These are phyloP conservation scores for Wallemia mellicola DNA, from an alignment of 1,284 basidiomycete species.

Conservation along the genomic window DNA sequence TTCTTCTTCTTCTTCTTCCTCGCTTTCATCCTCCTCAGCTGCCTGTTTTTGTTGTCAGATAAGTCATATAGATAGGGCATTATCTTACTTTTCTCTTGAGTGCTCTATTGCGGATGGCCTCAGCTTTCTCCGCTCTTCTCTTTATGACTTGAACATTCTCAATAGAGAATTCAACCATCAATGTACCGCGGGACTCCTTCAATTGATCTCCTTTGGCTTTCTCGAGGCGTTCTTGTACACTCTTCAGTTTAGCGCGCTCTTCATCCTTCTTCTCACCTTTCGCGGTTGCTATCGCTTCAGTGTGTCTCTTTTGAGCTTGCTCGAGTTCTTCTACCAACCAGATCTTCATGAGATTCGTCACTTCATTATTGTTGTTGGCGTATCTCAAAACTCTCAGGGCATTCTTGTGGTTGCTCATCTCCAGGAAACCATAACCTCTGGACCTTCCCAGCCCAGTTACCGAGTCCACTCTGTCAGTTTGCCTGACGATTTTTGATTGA, in stretches of 20 bases:
- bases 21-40: background rate
- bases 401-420: slow-evolving; percentile 60
- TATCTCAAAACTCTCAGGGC: slow-evolving; percentile 71
- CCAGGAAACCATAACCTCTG: slow-evolving; percentile 86
- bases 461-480: slow-evolving; percentile 56
- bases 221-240: slow-evolving; percentile 8
- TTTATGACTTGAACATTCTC: slow-evolving; percentile 72
- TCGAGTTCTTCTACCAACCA: slow-evolving; percentile 63
- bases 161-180: slow-evolving; percentile 74
- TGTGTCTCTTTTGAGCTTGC: slow-evolving; percentile 29
- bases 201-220: slow-evolving; percentile 20
- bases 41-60: no score
- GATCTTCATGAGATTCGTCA: slow-evolving; percentile 30
- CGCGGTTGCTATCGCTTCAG: slow-evolving; percentile 19
- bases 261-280: slow-evolving; percentile 7
- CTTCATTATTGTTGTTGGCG: slow-evolving; percentile 60
- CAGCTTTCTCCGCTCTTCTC: slow-evolving; percentile 24
- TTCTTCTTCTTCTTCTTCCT: slow-evolving; percentile 6
- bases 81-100: slow-evolving; percentile 6
- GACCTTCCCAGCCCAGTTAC: slow-evolving; percentile 58
- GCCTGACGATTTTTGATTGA: slow-evolving; percentile 70
- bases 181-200: slow-evolving; percentile 25
- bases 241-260: slow-evolving; percentile 5
- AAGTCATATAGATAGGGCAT: background rate
- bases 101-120: slow-evolving; percentile 9